Evolutionary conservation across 2,329 filamentous ascomycete genomes (phyloP).

Genomic region (Arthrobotrys conoides): DNA sequence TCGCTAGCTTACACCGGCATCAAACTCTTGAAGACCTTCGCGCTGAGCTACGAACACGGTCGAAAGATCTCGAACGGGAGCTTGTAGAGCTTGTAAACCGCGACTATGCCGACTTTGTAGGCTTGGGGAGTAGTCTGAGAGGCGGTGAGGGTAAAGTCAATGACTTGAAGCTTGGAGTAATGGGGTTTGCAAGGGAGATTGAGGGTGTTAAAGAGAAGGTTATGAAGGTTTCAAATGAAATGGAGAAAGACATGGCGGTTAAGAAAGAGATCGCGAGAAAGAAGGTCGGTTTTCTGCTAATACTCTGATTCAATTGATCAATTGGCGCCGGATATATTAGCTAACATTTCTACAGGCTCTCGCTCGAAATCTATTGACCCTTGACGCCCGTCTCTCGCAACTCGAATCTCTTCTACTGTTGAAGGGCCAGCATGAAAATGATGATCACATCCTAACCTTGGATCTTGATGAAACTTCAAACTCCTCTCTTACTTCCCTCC

Average conservation of each 20-base stretch:
- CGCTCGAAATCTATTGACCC: conserved; percentile 57
- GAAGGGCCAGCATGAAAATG: conserved; percentile 47
- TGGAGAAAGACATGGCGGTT: conserved; percentile 76
- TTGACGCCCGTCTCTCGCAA: conserved; percentile 57
- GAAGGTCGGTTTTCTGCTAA: conserved; percentile 67
- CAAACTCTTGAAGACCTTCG: conserved; percentile 96
- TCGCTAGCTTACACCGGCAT: conserved; percentile 88
- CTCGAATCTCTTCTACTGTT: conserved; percentile 50
- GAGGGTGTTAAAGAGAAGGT: conserved; percentile 80
- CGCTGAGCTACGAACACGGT: conserved; percentile 84
- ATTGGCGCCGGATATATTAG: conserved; percentile 2
- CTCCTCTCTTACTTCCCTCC: conserved; percentile 64
- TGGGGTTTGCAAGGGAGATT: conserved; percentile 87
- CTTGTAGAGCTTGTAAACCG: conserved; percentile 94
- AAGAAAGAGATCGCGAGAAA: conserved; percentile 78
- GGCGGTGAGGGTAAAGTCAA: conserved; percentile 94
- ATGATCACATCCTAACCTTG: conserved; percentile 64
- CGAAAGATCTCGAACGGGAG: conserved; percentile 84
- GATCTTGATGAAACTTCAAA: conserved; percentile 65
- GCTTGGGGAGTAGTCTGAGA: conserved; percentile 82
- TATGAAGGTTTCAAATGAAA: conserved; percentile 74
- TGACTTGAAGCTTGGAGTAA: conserved; percentile 85
- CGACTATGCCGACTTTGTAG: conserved; percentile 93
- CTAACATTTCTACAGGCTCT: conserved; percentile 34
- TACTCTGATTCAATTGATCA: not conserved